phyloP scores from a whole-genome alignment of 2,329 filamentous ascomycete genomes.

The Diaporthe capsici region DNA sequence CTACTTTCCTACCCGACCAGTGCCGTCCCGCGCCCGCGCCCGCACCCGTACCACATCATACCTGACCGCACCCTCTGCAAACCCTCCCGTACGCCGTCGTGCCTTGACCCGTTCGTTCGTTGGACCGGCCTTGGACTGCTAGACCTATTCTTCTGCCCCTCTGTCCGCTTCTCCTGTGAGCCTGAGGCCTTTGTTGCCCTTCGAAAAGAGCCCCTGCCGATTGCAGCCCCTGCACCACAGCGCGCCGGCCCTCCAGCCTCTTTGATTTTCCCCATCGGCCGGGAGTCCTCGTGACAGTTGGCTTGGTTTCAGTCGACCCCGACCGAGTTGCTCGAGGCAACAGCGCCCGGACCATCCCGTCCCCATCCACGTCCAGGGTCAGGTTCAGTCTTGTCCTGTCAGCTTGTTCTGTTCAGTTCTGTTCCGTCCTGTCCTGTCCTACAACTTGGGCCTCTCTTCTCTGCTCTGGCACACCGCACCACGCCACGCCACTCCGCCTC shows the following conservation, averaged over 20 bases:
- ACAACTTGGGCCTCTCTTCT: constrained; percentile 1
- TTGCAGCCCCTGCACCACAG: constrained; percentile 25
- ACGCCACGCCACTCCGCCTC: constrained; percentile 1
- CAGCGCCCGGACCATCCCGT: constrained; percentile 31
- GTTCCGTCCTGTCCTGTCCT: constrained; percentile 1
- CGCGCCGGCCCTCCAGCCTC: constrained; percentile 27
- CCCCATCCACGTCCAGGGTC: constrained; percentile 10
- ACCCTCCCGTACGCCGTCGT: constrained; percentile 3
- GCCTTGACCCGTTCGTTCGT: constrained; percentile 9
- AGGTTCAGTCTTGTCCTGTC: constrained; percentile 16
- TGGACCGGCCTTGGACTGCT: constrained; percentile 11
- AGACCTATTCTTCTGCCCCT: constrained; percentile 2
- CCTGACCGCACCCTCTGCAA: constrained; percentile 30
- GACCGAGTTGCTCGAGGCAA: constrained; percentile 31
- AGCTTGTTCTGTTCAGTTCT: neutral
- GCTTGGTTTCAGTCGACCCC: constrained; percentile 33
- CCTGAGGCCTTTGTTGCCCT: constrained; percentile 29
- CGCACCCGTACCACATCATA: constrained; percentile 20
- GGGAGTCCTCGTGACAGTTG: constrained; percentile 33
- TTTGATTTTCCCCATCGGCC: constrained; percentile 27
- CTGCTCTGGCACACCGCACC: constrained; percentile 17
- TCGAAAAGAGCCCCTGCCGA: constrained; percentile 9
- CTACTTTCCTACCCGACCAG: constrained; percentile 20
- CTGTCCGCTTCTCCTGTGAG: neutral
- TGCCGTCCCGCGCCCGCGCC: constrained; percentile 24